Conservation (phyloP, 169 alveolate species). For the Eimeria zaria region DNA sequence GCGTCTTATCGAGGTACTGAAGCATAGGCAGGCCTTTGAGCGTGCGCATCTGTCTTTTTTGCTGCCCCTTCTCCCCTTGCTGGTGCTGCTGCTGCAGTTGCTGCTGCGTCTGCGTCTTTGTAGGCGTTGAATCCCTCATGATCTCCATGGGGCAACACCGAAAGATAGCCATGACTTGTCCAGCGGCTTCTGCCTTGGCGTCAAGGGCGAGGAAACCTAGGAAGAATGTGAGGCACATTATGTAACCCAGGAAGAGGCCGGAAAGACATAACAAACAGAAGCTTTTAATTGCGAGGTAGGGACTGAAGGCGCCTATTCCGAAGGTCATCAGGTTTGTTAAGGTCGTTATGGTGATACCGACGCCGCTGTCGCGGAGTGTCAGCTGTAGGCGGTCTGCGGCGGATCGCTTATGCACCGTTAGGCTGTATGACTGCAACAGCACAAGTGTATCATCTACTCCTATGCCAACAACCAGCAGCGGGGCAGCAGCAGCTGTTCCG, state of each 20-base stretch:
- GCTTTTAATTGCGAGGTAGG: conserved; percentile 90
- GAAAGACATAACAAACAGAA: conserved; percentile 90
- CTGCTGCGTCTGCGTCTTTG: background rate
- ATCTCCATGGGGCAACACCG: conserved; percentile 37
- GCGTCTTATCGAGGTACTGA: conserved; percentile 59
- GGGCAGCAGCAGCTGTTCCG: conserved; percentile 91
- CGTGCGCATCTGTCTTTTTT: conserved; percentile 4
- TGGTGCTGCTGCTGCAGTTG: background rate
- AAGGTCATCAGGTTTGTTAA: conserved; percentile 91
- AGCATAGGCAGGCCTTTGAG: conserved; percentile 51
- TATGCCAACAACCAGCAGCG: conserved; percentile 91
- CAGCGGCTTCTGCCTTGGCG: conserved; percentile 88
- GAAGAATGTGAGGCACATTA: conserved; percentile 90
- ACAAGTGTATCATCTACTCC: conserved; percentile 93
- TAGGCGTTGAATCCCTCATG: conserved; percentile 46
- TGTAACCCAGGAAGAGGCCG: conserved; percentile 90
- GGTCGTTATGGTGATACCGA: conserved; percentile 92
- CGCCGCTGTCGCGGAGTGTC: conserved; percentile 91
- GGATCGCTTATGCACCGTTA: conserved; percentile 88
- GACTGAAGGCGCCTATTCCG: conserved; percentile 91
- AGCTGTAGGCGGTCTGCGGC: conserved; percentile 90
- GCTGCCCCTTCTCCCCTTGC: background rate
- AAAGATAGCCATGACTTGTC: conserved; percentile 19
- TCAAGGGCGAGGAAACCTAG: conserved; percentile 90
- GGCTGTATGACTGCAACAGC: conserved; percentile 89